Base-by-base conservation (phyloP, 2,329 filamentous ascomycete genomes). In the Penicillium vulpinum region DNA sequence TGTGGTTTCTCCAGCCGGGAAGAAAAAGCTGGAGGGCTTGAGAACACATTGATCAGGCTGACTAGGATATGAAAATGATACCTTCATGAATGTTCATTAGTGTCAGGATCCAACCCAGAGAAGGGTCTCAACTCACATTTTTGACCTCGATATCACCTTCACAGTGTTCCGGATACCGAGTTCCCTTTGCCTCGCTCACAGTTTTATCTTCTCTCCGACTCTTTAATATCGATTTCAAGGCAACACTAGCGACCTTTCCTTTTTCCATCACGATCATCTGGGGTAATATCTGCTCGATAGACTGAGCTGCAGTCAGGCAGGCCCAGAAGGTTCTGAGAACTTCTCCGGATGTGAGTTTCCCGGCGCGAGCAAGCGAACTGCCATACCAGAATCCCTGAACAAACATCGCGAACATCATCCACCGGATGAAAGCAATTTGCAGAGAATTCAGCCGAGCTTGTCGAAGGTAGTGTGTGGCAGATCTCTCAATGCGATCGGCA, bases 371-470 rank as follows among this genome's bases (percentile, higher is more conserved):
- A 2, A 96, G 81, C 1, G 84, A 78, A 28, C 88, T 83, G 0
- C 92, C 92, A 65, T 92, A 96, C 85, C 90, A 96, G 68, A 97
- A 97, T 0, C 92, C 92, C 56, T 92, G 83, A 0, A 95, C 88
- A 63, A 97, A 97, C 70, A 97, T 86, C 2, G 80, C 81, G 4
- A 91, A 83, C 29, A 88, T 86, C 77, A 92, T 86, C 63, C 95
- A 84, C 45, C 88, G 87, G 50, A 90, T 81, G 46, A 89, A 83
- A 0, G 87, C 87, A 67, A 90, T 86, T 67, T 96, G 92, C 3
- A 86, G 70, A 0, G 89, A 86, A 62, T 86, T 89, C 16, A 85
- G 81, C 44, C 84, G 80, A 0, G 88, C 88, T 68, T 93, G 90
- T 16, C 83, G 76, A 11, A 86, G 75, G 63, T 91, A 96, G 51